Evolutionary conservation across 164 flowering plant species (phyloP), one percentile per base, ranked within the genome.

Genomic region (Malania oleifera): DNA sequence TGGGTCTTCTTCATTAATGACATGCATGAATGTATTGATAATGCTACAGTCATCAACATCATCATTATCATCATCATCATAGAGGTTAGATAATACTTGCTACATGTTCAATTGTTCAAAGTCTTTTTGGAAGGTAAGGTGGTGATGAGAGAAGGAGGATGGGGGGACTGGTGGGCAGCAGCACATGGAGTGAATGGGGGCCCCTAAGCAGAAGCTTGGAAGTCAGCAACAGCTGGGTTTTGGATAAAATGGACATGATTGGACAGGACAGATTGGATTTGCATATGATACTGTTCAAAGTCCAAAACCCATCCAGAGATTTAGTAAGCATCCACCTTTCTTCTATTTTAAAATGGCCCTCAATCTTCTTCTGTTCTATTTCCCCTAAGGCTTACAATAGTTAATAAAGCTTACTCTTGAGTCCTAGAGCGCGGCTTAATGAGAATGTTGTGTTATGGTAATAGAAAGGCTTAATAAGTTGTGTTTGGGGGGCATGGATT

Each of bases 201-300:
- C 66, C 52, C n/a, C n/a, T n/a, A 10, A 24, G 8, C 43, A 61
- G 44, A 37, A 51, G 19, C n/a, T 61, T 45, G 52, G 63, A 24
- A 39, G 55, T 26, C 20, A 12, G 38, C 45, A 52, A 52, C 61
- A 43, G 57, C 56, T 54, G 55, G 47, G 44, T 25, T n/a, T 37
- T 46, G 44, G 24, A 13, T 55, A 34, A 38, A 10, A 47, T 26
- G 48, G 54, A 56, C 62, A 61, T 50, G 65, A 64, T 47, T 59
- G 57, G 62, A 45, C 54, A 37, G n/a, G 58, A 63, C 68, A 69
- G 73, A 64, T 45, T 49, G 57, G 61, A 59, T 50, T 31, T 39
- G 28, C 56, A 39, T 47, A 35, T 19, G 12, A 6, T 13, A 27
- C 48, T 49, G 57, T 35, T 20, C 35, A n/a, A 18, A 37, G 17